Evolutionary conservation across 2,329 filamentous ascomycete genomes (phyloP).

Genomic region (Pyricularia pennisetigena): DNA sequence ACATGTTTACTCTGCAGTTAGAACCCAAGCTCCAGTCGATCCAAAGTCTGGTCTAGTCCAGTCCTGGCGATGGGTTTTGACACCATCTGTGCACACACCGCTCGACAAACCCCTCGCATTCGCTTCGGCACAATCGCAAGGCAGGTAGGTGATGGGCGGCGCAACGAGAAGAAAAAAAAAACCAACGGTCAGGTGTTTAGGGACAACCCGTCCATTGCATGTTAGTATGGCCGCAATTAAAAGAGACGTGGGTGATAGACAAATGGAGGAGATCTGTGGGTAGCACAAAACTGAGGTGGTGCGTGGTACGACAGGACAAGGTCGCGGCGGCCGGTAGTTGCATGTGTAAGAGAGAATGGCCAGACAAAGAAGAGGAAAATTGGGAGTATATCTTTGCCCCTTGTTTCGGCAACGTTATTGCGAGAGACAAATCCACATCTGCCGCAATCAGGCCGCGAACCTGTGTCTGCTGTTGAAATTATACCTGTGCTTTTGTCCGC

Average conservation of each 20-base stretch:
- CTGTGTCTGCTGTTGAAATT: not conserved
- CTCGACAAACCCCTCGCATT: not conserved
- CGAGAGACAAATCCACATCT: not conserved
- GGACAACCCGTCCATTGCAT: not conserved
- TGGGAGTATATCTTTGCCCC: not conserved
- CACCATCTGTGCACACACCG: not conserved
- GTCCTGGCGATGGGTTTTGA: not conserved
- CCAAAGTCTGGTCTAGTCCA: no score
- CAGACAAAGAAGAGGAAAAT: not conserved
- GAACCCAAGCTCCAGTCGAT: not conserved
- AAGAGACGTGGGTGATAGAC: not conserved
- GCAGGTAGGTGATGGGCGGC: no score
- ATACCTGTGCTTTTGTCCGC: not conserved
- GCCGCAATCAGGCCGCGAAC: not conserved
- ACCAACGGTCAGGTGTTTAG: not conserved
- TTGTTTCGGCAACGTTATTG: not conserved
- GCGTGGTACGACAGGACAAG: not conserved
- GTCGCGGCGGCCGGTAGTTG: not conserved
- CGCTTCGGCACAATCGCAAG: no score
- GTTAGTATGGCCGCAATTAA: not conserved
- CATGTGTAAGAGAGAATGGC: not conserved
- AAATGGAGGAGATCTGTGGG: not conserved
- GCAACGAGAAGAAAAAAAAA: no score
- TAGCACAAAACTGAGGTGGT: not conserved
- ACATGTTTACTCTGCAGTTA: not conserved